Evolutionary conservation across 2,329 filamentous ascomycete genomes (phyloP), one percentile per base, ranked within the genome.

Genomic region (Thielaviopsis cerberus): DNA sequence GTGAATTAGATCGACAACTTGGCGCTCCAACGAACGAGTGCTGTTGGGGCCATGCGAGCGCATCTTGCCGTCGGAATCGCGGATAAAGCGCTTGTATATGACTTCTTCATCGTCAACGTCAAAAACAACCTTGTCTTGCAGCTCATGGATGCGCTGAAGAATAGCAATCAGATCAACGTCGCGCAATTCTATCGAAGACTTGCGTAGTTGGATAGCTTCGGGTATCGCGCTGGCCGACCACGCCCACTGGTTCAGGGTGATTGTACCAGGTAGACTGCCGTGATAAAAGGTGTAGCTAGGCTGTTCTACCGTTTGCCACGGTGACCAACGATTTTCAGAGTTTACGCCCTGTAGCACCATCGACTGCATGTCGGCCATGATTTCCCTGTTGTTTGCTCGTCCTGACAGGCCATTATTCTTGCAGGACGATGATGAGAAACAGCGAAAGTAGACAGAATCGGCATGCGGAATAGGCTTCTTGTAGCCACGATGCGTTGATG

Each of bases 291-390:
- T 75, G 68, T 82, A 81, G 66, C 82, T 86, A 4, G 85, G 85
- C 64, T 88, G 83, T 65, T 89, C 85, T 25, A 88, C 72, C 1
- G 84, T 83, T 62, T 84, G 78, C 85, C 82, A 88, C 1, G 82
- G 83, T 67, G 2, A 67, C 65, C 51, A 77, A 71, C 17, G 69
- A 65, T 57, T 61, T 10, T 61, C 59, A 6, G 59, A 56, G n/a
- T 61, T 55, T 6, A 61, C 53, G 3, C 73, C 72, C 59, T 73
- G 70, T 15, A 76, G 69, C 25, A 73, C 71, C 65, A 81, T 67
- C 1, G 76, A 79, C 73, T 79, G 80, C 63, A 81, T 73, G 67
- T 80, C 75, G 8, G 71, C 74, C 78, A 81, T 81, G 54, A 74
- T 68, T 62, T 56, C 54, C 56, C 56, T 58, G 56, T 58, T 61